Evolutionary conservation across 1,284 basidiomycete species (phyloP).

Genomic region (Afroboletus lepidellus): DNA sequence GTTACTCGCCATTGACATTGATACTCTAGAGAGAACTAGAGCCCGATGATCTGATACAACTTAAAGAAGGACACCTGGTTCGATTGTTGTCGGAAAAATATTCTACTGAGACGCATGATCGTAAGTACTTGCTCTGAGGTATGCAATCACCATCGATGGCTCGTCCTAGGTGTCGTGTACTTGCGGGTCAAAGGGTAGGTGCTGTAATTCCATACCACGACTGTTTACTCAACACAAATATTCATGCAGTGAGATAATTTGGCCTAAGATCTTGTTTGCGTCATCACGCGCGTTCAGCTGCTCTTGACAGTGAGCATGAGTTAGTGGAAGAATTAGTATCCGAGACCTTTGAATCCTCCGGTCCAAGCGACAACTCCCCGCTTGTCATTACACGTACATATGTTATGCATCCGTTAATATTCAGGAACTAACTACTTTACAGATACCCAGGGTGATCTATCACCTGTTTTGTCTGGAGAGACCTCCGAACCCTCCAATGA

Average conservation of each 20-base stretch:
- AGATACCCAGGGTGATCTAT: neutral
- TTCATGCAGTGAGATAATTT: neutral
- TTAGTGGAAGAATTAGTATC: neutral
- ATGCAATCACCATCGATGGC: neutral
- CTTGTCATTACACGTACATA: neutral
- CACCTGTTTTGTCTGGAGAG: too few relatives aligned
- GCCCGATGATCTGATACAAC: neutral
- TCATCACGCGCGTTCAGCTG: neutral
- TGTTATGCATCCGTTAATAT: neutral
- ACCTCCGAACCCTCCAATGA: too few relatives aligned
- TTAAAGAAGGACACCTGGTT: neutral
- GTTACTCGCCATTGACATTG: neutral
- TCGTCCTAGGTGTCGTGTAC: neutral
- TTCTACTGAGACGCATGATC: neutral
- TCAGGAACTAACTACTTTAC: too few relatives aligned
- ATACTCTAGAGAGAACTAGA: neutral
- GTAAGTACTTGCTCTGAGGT: neutral
- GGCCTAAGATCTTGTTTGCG: neutral
- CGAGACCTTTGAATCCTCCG: neutral
- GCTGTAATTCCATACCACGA: too few relatives aligned
- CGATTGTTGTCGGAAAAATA: neutral
- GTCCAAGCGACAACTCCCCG: neutral
- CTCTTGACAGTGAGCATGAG: neutral
- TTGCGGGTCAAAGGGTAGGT: neutral
- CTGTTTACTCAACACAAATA: neutral